Evolutionary conservation across 768 basidiomycete genomes (phyloP).

Genomic region (Suillus subluteus): DNA sequence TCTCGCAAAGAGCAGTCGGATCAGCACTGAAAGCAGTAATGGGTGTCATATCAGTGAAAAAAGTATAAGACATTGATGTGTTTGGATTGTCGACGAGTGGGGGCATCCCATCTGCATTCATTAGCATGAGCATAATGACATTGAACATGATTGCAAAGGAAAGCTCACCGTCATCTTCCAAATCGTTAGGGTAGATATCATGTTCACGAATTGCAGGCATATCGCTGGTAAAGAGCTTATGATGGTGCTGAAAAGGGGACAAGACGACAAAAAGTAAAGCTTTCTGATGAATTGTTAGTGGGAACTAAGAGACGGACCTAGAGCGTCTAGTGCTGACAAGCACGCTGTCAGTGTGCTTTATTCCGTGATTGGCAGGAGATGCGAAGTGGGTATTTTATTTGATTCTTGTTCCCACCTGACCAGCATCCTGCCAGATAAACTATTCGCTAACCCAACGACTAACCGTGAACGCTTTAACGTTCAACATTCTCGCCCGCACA

Average conservation of each 20-base stretch:
- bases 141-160: not conserved
- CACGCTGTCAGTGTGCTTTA: constrained; percentile 35
- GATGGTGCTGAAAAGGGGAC: not conserved
- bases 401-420: constrained; percentile 33
- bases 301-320: constrained; percentile 27
- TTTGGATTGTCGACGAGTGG: constrained; percentile 57
- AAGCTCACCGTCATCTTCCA: constrained; percentile 42
- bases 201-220: constrained; percentile 35
- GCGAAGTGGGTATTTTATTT: constrained; percentile 30
- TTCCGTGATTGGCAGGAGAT: constrained; percentile 39
- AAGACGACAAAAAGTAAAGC: constrained; percentile 6
- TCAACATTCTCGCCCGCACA: not conserved
- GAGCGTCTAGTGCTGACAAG: constrained; percentile 28
- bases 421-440: not conserved
- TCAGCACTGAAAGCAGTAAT: constrained; percentile 48
- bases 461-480: not conserved
- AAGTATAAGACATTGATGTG: constrained; percentile 61
- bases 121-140: constrained; percentile 12
- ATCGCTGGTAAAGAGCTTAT: constrained; percentile 6
- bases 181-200: constrained; percentile 26
- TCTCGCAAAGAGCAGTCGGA: constrained; percentile 38
- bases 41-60: constrained; percentile 62
- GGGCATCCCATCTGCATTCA: constrained; percentile 48
- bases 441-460: not conserved
- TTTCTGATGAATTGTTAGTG: constrained; percentile 2